These are phyloP conservation scores for Talaromyces thailandensis DNA, from an alignment of 495 filamentous ascomycete genomes.

Conservation along the genomic window DNA sequence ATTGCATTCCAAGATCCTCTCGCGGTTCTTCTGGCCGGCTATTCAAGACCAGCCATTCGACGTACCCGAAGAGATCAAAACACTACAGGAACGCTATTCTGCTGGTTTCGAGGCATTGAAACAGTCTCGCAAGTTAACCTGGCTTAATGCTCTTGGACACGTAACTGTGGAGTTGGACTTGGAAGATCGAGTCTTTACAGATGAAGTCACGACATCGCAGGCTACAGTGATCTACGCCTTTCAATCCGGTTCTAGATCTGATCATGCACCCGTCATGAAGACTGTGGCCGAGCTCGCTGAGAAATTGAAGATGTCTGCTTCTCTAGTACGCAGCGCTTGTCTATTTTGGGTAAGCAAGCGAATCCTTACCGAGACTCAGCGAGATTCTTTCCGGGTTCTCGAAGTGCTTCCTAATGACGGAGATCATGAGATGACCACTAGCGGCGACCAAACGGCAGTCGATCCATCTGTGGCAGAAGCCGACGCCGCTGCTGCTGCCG, in stretches of 20 bases:
- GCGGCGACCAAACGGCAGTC: conserved; percentile 24
- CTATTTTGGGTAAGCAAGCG: conserved; percentile 77
- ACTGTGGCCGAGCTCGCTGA: conserved; percentile 54
- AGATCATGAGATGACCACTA: conserved; percentile 15
- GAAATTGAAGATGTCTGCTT: conserved; percentile 64
- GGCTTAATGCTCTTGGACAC: conserved; percentile 74
- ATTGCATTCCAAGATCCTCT: conserved; percentile 77
- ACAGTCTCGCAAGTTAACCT: conserved; percentile 73
- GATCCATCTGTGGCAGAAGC: conserved; percentile 20
- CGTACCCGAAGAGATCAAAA: conserved; percentile 53
- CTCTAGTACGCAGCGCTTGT: conserved; percentile 67
- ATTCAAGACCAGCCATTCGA: conserved; percentile 69
- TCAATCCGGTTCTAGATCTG: conserved; percentile 28
- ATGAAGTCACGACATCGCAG: conserved; percentile 77
- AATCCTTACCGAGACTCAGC: conserved; percentile 54
- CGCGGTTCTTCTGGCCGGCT: conserved; percentile 88
- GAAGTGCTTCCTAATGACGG: conserved; percentile 48
- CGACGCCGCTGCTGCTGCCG: conserved; percentile 36
- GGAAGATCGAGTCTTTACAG: conserved; percentile 63
- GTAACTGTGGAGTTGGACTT: conserved; percentile 76
- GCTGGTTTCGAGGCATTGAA: conserved; percentile 72
- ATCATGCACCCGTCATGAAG: conserved; percentile 29
- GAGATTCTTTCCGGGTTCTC: conserved; percentile 52
- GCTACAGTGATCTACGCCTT: conserved; percentile 88
- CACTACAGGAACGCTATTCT: conserved; percentile 62